A percentile compares a stretch with the other conserved stretches of the same genome.
Conservation (phyloP, 2,329 filamentous ascomycete genomes). For the Dactylellina haptotyla region DNA sequence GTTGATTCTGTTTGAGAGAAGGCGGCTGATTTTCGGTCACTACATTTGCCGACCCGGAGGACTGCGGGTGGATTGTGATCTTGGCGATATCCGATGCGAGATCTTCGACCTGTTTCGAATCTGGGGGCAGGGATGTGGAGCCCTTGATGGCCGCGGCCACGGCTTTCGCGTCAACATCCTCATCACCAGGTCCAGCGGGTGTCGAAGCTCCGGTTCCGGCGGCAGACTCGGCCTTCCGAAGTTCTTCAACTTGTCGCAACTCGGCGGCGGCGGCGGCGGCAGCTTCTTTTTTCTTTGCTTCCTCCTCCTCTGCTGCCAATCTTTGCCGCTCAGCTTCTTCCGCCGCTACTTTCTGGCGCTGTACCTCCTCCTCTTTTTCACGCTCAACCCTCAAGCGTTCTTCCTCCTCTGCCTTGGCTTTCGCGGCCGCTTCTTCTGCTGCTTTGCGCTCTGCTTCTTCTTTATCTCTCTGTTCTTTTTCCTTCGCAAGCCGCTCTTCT, state of each 20-base stretch:
- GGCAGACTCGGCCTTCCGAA: slow-evolving; percentile 13
- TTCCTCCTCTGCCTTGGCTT: slow-evolving; percentile 58
- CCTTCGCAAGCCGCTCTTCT: slow-evolving; percentile 60
- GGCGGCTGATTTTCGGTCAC: slow-evolving; percentile 64
- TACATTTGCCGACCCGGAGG: slow-evolving; percentile 62
- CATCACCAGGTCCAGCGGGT: slow-evolving; percentile 25
- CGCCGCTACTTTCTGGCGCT: slow-evolving; percentile 58
- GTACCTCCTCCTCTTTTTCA: slow-evolving; percentile 56
- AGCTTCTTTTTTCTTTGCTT: slow-evolving; percentile 33
- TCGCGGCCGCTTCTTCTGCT: slow-evolving; percentile 57
- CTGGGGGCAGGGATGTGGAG: slow-evolving; percentile 16
- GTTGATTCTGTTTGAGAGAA: slow-evolving; percentile 69
- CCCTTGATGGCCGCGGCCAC: slow-evolving; percentile 59
- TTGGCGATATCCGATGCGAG: slow-evolving; percentile 65
- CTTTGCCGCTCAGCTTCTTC: slow-evolving; percentile 58
- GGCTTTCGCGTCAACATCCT: slow-evolving; percentile 29
- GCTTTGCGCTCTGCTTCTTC: slow-evolving; percentile 52
- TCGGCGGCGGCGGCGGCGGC: slow-evolving; percentile 55
- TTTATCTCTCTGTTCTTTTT: slow-evolving; percentile 59
- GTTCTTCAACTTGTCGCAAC: slow-evolving; percentile 31
- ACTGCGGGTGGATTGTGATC: slow-evolving; percentile 65
- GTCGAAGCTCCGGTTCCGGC: slow-evolving; percentile 16
- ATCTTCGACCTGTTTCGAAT: slow-evolving; percentile 56
- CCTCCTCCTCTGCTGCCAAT: slow-evolving; percentile 58
- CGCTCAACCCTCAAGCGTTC: slow-evolving; percentile 25